Base-by-base conservation (phyloP, 768 basidiomycete species). In the Cantharellus cinnabarinus region DNA sequence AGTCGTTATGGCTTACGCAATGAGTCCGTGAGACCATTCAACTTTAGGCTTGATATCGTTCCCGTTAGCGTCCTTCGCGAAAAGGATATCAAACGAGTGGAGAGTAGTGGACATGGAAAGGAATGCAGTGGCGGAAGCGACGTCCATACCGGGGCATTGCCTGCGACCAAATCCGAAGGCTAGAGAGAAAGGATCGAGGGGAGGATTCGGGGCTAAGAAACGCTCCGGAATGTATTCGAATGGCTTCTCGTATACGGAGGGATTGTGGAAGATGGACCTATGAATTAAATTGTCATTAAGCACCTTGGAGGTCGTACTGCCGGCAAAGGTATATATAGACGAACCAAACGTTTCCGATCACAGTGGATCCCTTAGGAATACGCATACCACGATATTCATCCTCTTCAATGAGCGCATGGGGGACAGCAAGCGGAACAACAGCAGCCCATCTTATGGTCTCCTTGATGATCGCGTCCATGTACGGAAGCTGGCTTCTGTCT, bases 391-490 rank as follows among this genome's bases (percentile, higher is more conserved):
- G 15, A 42, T 57, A 57, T 15, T 39, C 41, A 57, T 57, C 56
- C 14, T 57, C 56, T 42, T 57, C 56, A 39, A 38, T 57, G 5
- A 41, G 5, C 14, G 15, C 39, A 42, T 57, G 56, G 14, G 56
- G 56, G 14, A 42, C 40, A 63, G 80, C 75, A 10, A 82, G 65
- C 10, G 81, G 81, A 5, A 62, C 42, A 34, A 63, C 64, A 3
- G 70, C 66, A 34, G 64, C 63, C 69, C 70, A 73, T 54, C 71
- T 63, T 35, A 68, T 39, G 4, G 61, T 65, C 60, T 73, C 73
- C 4, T 67, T 63, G 42, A 64, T 64, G 4, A 71, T 38, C 1
- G 66, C 71, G 42, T 68, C 67, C 50, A 71, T 64, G 57, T 71
- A 74, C 15, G 73, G 73, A 37, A 73, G 65, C 10, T 37, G 52